phyloP scores from a whole-genome alignment of 1,284 basidiomycete genomes.

The Athelia sp. region DNA sequence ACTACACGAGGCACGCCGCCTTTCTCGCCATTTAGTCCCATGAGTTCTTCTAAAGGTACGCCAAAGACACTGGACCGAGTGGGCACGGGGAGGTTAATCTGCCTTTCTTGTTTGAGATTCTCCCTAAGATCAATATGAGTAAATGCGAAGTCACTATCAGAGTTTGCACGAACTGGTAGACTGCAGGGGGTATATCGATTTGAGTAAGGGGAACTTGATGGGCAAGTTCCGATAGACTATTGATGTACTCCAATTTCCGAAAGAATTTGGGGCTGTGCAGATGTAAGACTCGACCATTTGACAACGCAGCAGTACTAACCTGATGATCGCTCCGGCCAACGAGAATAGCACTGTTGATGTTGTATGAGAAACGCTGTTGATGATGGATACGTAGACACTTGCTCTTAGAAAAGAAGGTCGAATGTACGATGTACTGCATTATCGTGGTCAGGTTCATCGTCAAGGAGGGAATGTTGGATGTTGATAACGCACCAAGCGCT shows the following conservation, averaged over 20 bases:
- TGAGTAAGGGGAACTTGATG: slow-evolving; percentile 74
- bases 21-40: slow-evolving; percentile 79
- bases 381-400: slow-evolving; percentile 15
- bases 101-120: slow-evolving; percentile 66
- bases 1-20: slow-evolving; percentile 75
- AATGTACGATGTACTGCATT: slow-evolving; percentile 75
- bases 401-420: slow-evolving; percentile 86
- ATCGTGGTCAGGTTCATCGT: not conserved
- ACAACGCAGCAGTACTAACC: slow-evolving; percentile 31
- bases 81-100: slow-evolving; percentile 58
- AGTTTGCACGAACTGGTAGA: slow-evolving; percentile 56
- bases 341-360: slow-evolving; percentile 68
- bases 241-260: slow-evolving; percentile 72
- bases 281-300: not conserved
- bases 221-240: slow-evolving; percentile 73
- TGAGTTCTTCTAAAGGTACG: slow-evolving; percentile 72
- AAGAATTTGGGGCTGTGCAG: slow-evolving; percentile 75
- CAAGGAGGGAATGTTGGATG: too few species aligned
- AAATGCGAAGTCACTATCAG: slow-evolving; percentile 1
- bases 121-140: slow-evolving; percentile 47
- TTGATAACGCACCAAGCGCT: slow-evolving; percentile 55
- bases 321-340: slow-evolving; percentile 79
- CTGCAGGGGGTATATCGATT: slow-evolving; percentile 78
- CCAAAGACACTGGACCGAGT: slow-evolving; percentile 66
- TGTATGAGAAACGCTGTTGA: slow-evolving; percentile 5